Conservation (phyloP, 2,329 filamentous ascomycete genomes). For the Phialophora chinensis region DNA sequence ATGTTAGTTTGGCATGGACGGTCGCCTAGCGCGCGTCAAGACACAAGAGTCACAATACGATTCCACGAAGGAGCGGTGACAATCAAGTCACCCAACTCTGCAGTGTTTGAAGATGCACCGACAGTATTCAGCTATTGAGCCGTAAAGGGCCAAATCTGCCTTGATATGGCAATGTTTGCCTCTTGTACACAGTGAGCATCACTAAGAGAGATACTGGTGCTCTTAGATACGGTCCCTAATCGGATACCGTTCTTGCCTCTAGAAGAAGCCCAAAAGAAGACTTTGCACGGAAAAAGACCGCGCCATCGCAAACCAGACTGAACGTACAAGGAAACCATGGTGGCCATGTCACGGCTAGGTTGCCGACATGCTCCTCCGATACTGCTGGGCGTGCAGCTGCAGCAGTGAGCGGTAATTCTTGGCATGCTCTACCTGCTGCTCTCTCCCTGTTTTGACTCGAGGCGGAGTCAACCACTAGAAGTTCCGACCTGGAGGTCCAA, state of each 20-base stretch:
- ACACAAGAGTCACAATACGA: not conserved
- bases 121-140: conserved; percentile 22
- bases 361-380: conserved; percentile 31
- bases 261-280: conserved; percentile 3
- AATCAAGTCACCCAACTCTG: not conserved
- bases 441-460: conserved; percentile 18
- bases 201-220: conserved; percentile 1
- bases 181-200: not conserved
- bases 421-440: conserved; percentile 12
- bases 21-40: too few species aligned
- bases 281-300: conserved; percentile 2
- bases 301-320: conserved; percentile 8
- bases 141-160: conserved; percentile 9
- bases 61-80: not conserved
- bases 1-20: not conserved
- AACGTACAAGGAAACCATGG: conserved; percentile 9
- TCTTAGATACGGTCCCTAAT: conserved; percentile 4
- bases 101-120: conserved; percentile 12
- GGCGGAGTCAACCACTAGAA: conserved; percentile 37
- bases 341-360: conserved; percentile 8
- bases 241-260: conserved; percentile 8
- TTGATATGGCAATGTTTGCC: not conserved
- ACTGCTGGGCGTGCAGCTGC: conserved; percentile 14
- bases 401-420: conserved; percentile 2
- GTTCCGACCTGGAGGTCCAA: conserved; percentile 36